Conservation (phyloP, 2,329 filamentous ascomycete genomes). For the Endocalyx cinctus region DNA sequence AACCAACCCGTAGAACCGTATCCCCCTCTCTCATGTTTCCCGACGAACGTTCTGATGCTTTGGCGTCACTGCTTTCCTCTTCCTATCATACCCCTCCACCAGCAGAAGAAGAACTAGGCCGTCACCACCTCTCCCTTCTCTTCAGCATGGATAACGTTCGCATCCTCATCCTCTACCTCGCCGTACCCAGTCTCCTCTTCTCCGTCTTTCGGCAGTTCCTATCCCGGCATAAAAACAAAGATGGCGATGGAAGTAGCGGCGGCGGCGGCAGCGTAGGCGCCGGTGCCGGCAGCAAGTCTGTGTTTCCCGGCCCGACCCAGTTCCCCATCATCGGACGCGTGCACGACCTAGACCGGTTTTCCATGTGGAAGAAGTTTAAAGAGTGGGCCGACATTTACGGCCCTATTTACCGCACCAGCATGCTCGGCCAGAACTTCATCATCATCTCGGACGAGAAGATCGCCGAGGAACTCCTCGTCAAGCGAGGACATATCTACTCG, state of each 20-base stretch:
- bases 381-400: conserved; percentile 27
- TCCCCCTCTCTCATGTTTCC: no score
- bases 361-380: conserved; percentile 46
- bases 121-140: conserved; percentile 1
- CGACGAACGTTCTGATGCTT: no score
- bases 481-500: conserved; percentile 45
- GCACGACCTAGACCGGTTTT: conserved; percentile 42
- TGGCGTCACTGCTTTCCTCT: no score
- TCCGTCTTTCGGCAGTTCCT: conserved; percentile 35
- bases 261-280: no score
- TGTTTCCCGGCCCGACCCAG: conserved; percentile 43
- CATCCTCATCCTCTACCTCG: conserved; percentile 39
- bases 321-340: conserved; percentile 44
- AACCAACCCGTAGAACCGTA: no score
- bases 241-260: conserved; percentile 26
- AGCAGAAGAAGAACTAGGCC: no score
- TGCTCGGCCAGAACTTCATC: conserved; percentile 27
- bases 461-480: conserved; percentile 43
- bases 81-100: no score
- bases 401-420: conserved; percentile 27
- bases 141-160: conserved; percentile 34
- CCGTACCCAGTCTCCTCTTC: conserved; percentile 39
- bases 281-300: no score
- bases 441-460: conserved; percentile 45
- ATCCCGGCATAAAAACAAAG: conserved; percentile 27